Conservation (phyloP, 2,329 filamentous ascomycete species). For the Penicillium sp. region DNA sequence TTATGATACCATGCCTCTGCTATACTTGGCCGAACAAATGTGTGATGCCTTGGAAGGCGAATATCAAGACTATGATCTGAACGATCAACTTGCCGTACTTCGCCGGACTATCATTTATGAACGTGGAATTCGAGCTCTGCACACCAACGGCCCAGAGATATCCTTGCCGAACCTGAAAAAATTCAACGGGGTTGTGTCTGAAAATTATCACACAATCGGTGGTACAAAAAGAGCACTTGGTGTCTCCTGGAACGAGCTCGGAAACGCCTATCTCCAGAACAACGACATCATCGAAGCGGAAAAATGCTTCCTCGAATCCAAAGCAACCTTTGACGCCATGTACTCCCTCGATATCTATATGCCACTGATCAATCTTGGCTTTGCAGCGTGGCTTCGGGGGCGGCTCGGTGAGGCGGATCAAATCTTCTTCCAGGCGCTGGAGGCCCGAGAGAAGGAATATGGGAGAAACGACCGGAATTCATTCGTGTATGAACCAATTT, state of each 20-base stretch:
- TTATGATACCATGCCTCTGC: background rate
- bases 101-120: background rate
- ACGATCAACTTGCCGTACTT: background rate
- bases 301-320: conserved; percentile 3
- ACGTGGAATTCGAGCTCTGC: background rate
- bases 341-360: background rate
- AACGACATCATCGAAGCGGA: background rate
- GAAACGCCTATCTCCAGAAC: conserved; percentile 5
- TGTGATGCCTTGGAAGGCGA: too few relatives aligned
- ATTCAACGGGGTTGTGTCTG: background rate
- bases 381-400: background rate
- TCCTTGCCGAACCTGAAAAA: background rate
- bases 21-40: background rate
- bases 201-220: background rate
- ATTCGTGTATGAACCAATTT: background rate
- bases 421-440: conserved; percentile 2
- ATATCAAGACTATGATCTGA: too few relatives aligned
- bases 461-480: background rate
- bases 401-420: background rate
- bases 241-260: conserved; percentile 9
- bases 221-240: background rate
- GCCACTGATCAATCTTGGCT: conserved; percentile 6
- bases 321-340: background rate
- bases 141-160: background rate
- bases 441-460: conserved; percentile 5